A percentile compares a stretch with the other conserved stretches of the same genome.
Conservation (phyloP, 306 rosid genomes). For the Hylodesmum podocarpum region DNA sequence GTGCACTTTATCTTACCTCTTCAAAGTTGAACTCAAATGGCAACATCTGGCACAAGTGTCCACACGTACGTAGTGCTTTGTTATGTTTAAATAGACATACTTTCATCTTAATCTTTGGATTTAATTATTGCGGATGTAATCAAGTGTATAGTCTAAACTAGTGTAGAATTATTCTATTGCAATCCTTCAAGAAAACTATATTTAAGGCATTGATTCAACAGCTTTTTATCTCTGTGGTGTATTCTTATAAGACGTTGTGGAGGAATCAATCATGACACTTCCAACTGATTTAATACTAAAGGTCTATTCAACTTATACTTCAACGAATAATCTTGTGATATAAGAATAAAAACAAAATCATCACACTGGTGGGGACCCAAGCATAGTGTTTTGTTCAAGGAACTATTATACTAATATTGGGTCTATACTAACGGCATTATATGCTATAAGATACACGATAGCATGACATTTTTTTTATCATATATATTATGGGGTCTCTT, state of each 20-base stretch:
- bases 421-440: background rate
- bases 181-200: background rate
- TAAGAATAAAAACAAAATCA: background rate
- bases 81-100: background rate
- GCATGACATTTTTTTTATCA: no score
- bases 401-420: background rate
- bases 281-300: background rate
- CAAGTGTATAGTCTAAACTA: background rate
- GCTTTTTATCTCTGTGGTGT: background rate
- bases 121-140: background rate
- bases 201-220: background rate
- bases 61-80: background rate
- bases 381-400: background rate
- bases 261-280: constrained; percentile 8
- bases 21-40: background rate
- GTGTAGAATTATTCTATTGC: background rate
- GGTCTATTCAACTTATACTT: background rate
- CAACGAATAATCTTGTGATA: background rate
- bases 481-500: no score
- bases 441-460: background rate
- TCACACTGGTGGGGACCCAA: background rate
- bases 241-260: background rate
- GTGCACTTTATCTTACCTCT: constrained; percentile 10
- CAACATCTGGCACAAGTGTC: background rate
- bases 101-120: background rate